Evolutionary conservation across 371 early-diverging fungal genomes (phyloP), one percentile per base, ranked within the genome.

Genomic region (Mucor piriformis): DNA sequence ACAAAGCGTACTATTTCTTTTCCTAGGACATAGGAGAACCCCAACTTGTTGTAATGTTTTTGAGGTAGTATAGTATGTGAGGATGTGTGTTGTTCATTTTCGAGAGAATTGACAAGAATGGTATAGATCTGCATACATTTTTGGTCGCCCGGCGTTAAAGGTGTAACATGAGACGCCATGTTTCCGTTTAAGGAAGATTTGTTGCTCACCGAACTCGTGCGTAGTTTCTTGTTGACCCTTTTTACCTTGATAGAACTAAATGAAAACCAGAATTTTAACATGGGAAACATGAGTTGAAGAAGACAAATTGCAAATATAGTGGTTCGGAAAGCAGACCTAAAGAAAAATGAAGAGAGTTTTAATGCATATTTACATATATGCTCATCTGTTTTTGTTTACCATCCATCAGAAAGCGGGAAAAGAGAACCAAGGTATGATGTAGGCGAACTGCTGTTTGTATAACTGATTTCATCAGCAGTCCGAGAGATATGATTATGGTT

Each of bases 401-500:
- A 77, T 35, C 48, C 48, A 49, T 70, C 69, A 8, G 59, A 57
- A 3, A 72, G 29, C 18, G 69, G 59, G 7, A 74, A 60, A n/a
- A 63, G 38, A 12, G 67, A 56, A 12, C 54, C 35, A 13, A 68
- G 12, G 27, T 61, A 20, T 4, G 52, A 57, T 5, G 13, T 11
- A 15, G 49, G 20, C 3, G 42, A 21, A 20, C 37, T 57, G 24
- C 37, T 33, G 24, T 51, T 53, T 15, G 43, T 37, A 24, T 21
- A 24, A 21, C 34, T 20, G 12, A 61, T 16, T 2, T 50, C 48
- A 21, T 66, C 67, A 2, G 74, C 59, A 8, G 81, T 67, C 21
- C 74, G 66, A 33, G 77, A 74, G 21, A 66, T 57, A 59, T 77
- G 81, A 10, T 73, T 71, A 50, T 77, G 80, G 16, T 66, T 73